These are phyloP conservation scores for Saccharomycopsis amapae DNA, from an alignment of 805 yeast species.

Conservation along the genomic window DNA sequence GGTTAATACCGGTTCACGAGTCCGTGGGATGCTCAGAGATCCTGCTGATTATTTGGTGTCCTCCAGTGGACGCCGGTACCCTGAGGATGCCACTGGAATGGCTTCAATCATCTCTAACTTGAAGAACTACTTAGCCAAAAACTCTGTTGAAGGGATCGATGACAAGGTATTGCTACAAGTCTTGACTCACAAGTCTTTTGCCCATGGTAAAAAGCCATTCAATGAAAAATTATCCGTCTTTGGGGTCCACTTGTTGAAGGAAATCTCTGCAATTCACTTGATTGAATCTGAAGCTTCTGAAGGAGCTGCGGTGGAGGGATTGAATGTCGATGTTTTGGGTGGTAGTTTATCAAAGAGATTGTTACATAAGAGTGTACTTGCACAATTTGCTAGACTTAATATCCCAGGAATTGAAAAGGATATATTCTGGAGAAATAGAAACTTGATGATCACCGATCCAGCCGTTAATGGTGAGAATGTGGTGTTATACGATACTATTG, in stretches of 20 bases:
- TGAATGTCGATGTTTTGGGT: slow-evolving; percentile 56
- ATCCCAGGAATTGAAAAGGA: slow-evolving; percentile 38
- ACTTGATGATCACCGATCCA: slow-evolving; percentile 37
- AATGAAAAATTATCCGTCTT: slow-evolving; percentile 76
- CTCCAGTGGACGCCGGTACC: slow-evolving; percentile 26
- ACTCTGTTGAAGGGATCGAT: slow-evolving; percentile 3
- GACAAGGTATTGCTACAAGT: slow-evolving; percentile 67
- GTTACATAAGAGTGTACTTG: slow-evolving; percentile 43
- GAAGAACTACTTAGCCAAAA: slow-evolving; percentile 40
- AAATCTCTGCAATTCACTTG: slow-evolving; percentile 39
- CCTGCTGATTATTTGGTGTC: slow-evolving; percentile 45
- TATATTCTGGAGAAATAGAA: slow-evolving; percentile 62
- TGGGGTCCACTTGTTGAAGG: slow-evolving; percentile 58
- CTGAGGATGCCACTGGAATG: slow-evolving; percentile 46
- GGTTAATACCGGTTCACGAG: slow-evolving; percentile 41
- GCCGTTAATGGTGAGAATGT: slow-evolving; percentile 49
- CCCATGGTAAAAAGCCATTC: slow-evolving; percentile 83
- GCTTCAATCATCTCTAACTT: slow-evolving; percentile 43
- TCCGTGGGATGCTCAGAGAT: slow-evolving; percentile 65
- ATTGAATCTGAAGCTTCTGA: slow-evolving; percentile 20
- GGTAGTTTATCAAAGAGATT: slow-evolving; percentile 44
- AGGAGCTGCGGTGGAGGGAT: slow-evolving; percentile 33
- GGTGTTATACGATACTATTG: slow-evolving; percentile 46
- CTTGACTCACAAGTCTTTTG: slow-evolving; percentile 90
- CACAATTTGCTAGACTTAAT: slow-evolving; percentile 43